Base-by-base conservation (phyloP, 1,284 basidiomycete genomes). In the Prillingera fragicola region DNA sequence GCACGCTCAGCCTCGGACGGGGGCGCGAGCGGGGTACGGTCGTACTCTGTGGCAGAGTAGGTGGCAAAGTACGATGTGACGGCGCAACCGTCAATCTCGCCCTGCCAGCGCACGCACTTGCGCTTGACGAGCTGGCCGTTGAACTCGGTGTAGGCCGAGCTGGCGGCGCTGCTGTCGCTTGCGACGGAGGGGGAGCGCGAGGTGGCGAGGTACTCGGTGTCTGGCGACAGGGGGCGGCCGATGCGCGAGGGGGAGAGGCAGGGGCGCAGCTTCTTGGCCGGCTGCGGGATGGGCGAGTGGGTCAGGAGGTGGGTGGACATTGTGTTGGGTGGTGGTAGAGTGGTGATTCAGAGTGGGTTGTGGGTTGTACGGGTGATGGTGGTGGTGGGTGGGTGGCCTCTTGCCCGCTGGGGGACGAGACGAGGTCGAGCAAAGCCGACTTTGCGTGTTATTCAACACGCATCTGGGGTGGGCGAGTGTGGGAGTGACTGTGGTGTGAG, bases 21-120 rank as follows among this genome's bases (percentile, higher is more conserved):
- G 1, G 70, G 70, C 22, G 66, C 70, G n/a, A 73, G 62, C 1
- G 72, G 70, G 1, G 70, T 65, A 8, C 72, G 67, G 48, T 73
- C 72, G 50, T 73, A 73, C 36, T 72, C 72, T 15, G 55, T 45
- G 4, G 63, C 56, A 17, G 69, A 69, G 42, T 62, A 73, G 1
- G 71, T 73, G 28, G 61, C 50, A 46, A 65, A 61, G 41, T 62
- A 63, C 8, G 64, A 62, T 25, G 64, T 61, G 23, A 68, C 62
- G 13, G 54, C 59, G 48, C 56, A 59, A 10, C 59, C 63, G 27
- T 54, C 43, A 12, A 31, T 33, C 31, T 67, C 60, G 31, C 47
- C 62, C 39, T 65, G 52, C 63, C 63, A 69, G 36, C 63, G 54
- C 13, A 69, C 67, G n/a, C 36, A 48, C 47, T 67, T 69, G 18